A percentile compares a stretch with the other conserved stretches of the same genome.
Evolutionary conservation across 345 rosid genomes (phyloP).

Genomic region (Camelina laxa): DNA sequence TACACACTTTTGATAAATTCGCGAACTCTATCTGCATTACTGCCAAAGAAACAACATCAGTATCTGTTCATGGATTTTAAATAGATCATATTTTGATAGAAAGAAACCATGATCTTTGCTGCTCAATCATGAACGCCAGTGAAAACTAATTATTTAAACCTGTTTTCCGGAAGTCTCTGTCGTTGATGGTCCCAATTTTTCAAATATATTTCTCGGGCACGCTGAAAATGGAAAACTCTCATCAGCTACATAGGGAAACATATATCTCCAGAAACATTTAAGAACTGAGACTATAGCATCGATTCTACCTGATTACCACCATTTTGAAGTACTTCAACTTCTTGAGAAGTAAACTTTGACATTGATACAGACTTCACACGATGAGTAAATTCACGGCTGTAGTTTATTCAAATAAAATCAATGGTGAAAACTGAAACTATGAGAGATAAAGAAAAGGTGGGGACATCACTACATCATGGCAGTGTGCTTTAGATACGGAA

Average conservation of each 20-base stretch:
- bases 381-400: conserved; percentile 97
- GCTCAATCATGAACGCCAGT: conserved; percentile 24
- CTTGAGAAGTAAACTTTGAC: conserved; percentile 93
- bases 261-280: conserved; percentile 5
- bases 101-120: neutral
- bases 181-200: conserved; percentile 85
- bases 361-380: conserved; percentile 98
- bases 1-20: conserved; percentile 88
- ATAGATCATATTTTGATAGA: neutral
- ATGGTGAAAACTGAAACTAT: conserved; percentile 20
- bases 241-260: conserved; percentile 36
- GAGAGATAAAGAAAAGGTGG: conserved; percentile 17
- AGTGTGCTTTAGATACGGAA: conserved; percentile 16
- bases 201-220: conserved; percentile 88
- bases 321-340: conserved; percentile 93
- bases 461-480: conserved; percentile 7
- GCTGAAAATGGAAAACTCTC: conserved; percentile 53
- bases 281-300: conserved; percentile 1
- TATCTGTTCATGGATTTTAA: conserved; percentile 19
- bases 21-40: conserved; percentile 74
- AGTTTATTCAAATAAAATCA: conserved; percentile 26
- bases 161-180: conserved; percentile 86
- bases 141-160: conserved; percentile 51
- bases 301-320: conserved; percentile 94
- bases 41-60: conserved; percentile 49